Evolutionary conservation across 164 flowering plant species (phyloP).

Genomic region (Vitis rupestris): DNA sequence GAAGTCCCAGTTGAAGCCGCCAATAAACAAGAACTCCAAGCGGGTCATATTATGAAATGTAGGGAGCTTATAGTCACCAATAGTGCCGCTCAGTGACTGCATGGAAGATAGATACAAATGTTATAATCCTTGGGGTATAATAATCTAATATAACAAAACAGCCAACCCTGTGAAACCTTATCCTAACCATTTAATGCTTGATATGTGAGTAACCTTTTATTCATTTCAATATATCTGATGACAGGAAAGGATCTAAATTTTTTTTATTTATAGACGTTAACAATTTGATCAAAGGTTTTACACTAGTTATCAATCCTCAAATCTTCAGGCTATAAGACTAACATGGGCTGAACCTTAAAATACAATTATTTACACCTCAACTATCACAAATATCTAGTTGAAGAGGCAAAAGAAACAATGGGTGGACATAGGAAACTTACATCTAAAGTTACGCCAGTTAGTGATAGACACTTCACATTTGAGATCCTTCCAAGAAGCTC

Average conservation of each 20-base stretch:
- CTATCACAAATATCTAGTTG: not conserved
- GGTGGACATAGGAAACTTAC: not conserved
- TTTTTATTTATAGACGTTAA: no score
- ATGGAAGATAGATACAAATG: not conserved
- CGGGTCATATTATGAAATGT: constrained; percentile 11
- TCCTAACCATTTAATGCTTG: not conserved
- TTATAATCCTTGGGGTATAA: not conserved
- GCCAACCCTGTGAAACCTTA: not conserved
- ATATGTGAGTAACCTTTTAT: not conserved
- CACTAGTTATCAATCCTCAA: no score
- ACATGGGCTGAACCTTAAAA: no score
- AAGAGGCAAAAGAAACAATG: not conserved
- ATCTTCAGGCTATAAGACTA: no score
- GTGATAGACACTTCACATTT: not conserved
- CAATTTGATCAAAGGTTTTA: no score
- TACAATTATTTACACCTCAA: not conserved
- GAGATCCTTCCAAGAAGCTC: not conserved
- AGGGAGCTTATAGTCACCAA: constrained; percentile 1
- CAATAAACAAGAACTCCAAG: constrained; percentile 5
- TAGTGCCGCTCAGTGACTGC: not conserved
- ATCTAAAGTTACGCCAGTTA: not conserved
- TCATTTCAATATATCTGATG: no score
- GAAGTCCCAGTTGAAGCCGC: not conserved
- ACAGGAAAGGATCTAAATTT: no score
- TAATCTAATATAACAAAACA: not conserved